phyloP scores from a whole-genome alignment of 1,284 basidiomycete genomes.

The Termitomyces sp. region DNA sequence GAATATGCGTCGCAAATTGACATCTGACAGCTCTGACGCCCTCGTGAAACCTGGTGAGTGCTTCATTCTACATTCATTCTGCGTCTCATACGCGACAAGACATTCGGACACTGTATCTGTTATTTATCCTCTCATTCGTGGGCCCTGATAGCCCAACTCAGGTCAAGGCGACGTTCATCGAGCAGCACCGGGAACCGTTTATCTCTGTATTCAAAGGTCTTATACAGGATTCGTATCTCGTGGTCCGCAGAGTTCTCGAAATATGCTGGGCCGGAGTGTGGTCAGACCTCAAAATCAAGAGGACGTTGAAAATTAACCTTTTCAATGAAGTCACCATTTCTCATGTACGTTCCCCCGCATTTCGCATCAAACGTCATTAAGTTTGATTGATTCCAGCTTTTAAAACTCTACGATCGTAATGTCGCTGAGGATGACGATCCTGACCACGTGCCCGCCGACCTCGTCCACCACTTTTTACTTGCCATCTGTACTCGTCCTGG shows the following conservation, averaged over 20 bases:
- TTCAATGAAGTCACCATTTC: constrained; percentile 62
- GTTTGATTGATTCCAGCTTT: constrained; percentile 37
- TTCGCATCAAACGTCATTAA: constrained; percentile 1
- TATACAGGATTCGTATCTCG: constrained; percentile 51
- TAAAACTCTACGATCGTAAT: constrained; percentile 63
- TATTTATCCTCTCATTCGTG: constrained; percentile 69
- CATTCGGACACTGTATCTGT: constrained; percentile 65
- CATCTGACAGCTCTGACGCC: constrained; percentile 36
- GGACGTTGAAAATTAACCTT: constrained; percentile 61
- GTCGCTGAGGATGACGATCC: constrained; percentile 46
- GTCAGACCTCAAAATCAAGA: constrained; percentile 64
- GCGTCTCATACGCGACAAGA: constrained; percentile 35
- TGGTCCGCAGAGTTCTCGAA: constrained; percentile 58
- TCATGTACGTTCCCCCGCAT: constrained; percentile 41
- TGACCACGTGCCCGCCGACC: constrained; percentile 66
- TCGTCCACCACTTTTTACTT: constrained; percentile 84
- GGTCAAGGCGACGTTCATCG: constrained; percentile 59
- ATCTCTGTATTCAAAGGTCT: constrained; percentile 66
- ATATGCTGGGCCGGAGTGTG: constrained; percentile 65
- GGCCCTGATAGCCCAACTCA: constrained; percentile 40
- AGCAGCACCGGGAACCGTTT: constrained; percentile 61
- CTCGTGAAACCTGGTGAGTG: constrained; percentile 53
- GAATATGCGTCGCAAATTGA: constrained; percentile 60
- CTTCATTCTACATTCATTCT: not conserved
- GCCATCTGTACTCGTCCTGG: constrained; percentile 84